Evolutionary conservation across 2,329 filamentous ascomycete species (phyloP).

Genomic region (Botryotinia convoluta): DNA sequence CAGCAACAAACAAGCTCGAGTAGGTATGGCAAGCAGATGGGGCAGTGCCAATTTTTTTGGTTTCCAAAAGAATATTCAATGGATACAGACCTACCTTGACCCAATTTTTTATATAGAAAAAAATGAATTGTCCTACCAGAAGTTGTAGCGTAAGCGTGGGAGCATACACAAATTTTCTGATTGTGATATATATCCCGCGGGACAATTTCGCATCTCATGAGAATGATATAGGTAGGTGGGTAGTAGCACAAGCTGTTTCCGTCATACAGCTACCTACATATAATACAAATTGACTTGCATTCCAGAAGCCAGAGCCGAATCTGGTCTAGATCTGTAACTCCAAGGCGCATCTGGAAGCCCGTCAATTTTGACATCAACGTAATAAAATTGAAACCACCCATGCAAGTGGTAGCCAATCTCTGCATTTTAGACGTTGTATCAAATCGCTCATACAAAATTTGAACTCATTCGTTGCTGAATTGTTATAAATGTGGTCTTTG

Average conservation of each 20-base stretch:
- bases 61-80: neutral
- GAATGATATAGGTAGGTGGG: neutral
- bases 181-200: neutral
- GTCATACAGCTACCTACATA: neutral
- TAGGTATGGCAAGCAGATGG: neutral
- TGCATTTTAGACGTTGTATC: neutral
- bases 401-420: neutral
- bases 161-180: neutral
- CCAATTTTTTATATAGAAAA: neutral
- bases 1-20: neutral
- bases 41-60: neutral
- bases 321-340: neutral
- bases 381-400: neutral
- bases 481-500: neutral
- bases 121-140: neutral
- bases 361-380: neutral
- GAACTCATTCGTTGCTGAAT: neutral
- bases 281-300: conserved; percentile 6
- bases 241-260: neutral
- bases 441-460: conserved; percentile 17
- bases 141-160: neutral
- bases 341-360: neutral
- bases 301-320: neutral
- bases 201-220: neutral
- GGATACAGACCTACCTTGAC: neutral